Evolutionary conservation across 2,329 filamentous ascomycete species (phyloP), one percentile per base, ranked within the genome.

Genomic region (Lecanicillium sp.): DNA sequence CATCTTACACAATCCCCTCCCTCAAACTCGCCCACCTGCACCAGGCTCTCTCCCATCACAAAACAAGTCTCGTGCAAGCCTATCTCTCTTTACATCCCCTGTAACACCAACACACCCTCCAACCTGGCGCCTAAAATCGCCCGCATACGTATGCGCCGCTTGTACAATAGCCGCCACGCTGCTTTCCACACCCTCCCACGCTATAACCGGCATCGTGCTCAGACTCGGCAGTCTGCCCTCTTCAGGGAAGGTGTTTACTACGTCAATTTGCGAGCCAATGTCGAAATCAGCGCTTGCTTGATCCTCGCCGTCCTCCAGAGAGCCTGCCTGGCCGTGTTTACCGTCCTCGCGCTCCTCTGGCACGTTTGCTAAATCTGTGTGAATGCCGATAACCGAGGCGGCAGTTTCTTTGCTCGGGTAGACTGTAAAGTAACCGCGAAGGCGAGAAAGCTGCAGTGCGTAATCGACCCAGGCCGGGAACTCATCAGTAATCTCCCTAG

Each of bases 381-480:
- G 89, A 1, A 90, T 65, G 1, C 79, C 83, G n/a, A 78, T 77
- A 11, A 94, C 63, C 4, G 75, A 65, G 16, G 50, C 65, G 29
- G 54, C 70, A 35, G 57, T 72, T 45, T 63, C 59, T 15, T 75
- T 67, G 28, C 78, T 75, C 0, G 90, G 90, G 52, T 95, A 95
- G 1, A 94, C 60, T 38, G 85, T 78, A 49, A 75, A 78, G 60
- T 94, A 95, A 11, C 84, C 85, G 19, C 85, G 75, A 4, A 79
- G 75, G 11, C 83, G 77, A 45, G 85, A 83, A 13, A 95, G 71
- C 52, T 86, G 81, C 28, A 92, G 67, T 41, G 85, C 68, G 48
- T 87, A 80, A 58, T 94, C 84, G 40, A 87, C 69, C 80, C 86
- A 92, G 1, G 83, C 71, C 0, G 87, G 85, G 37, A 80, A 77